Base-by-base conservation (phyloP, 371 early-diverging fungal species). In the Basidiobolus meristosporus region DNA sequence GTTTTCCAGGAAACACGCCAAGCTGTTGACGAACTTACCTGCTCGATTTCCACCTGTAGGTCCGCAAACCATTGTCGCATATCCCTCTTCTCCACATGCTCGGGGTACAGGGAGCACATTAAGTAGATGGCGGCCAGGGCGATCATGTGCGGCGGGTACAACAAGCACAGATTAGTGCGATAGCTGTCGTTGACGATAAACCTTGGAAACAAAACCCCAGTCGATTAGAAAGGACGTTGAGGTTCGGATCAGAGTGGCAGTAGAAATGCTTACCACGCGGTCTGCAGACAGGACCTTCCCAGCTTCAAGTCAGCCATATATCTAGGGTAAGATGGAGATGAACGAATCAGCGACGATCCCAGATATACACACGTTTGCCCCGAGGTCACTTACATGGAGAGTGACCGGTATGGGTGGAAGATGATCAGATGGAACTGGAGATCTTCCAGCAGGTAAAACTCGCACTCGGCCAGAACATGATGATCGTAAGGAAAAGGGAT, bases 131-230 rank as follows among this genome's bases (percentile, higher is more conserved):
- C 72, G 0, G 87, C 82, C 3, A 89, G 44, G 1, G 90, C 84
- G 42, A 90, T 83, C 41, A 82, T 62, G 39, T 89, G 86, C 12
- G 90, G 85, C 11, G 93, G 82, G 52, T 84, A 84, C 42, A 84
- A 63, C 23, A 89, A 58, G 36, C 73, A 68, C 1, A 86, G 61
- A 40, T 80, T 78, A 1, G 81, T 79, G 37, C 75, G 57, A 49
- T 74, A 88, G 17, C 74, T 75, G 48, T 86, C 82, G 41, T 83
- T 91, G 23, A 85, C 62, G 15, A 89, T 68, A 44, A 70, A 82
- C 85, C 77, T 71, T 47, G 7, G 15, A 17, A 5, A 22, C 21
- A 16, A 22, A 10, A 12, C 15, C 20, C 29, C 7, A 20, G 11
- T 14, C n/a, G 16, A 30, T n/a, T 31, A 40, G 28, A 15, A 49